Percentiles rank a stretch among this genome's conserved stretches.
phyloP scores from a whole-genome alignment of 2,329 filamentous ascomycete species.

The Paracoccidioides brasiliensis region DNA sequence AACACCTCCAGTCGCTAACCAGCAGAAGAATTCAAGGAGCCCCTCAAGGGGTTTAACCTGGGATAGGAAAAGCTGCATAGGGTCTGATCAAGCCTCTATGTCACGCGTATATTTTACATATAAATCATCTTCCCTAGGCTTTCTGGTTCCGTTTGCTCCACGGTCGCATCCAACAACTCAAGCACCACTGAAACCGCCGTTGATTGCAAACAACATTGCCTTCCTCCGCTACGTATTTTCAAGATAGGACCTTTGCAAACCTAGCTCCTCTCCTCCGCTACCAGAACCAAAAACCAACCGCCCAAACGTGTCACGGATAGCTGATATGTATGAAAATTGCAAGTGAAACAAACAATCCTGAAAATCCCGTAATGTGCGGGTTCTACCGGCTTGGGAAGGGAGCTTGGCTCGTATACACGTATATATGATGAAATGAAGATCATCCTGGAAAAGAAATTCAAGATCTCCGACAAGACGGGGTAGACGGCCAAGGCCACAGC shows the following conservation, averaged over 20 bases:
- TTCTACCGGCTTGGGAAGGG: conserved; percentile 58
- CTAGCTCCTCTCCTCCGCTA: no score
- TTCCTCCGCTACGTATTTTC: conserved; percentile 51
- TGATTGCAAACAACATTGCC: conserved; percentile 55
- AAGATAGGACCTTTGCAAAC: conserved; percentile 25
- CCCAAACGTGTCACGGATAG: no score
- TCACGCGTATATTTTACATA: no score
- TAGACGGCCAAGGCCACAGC: conserved; percentile 44
- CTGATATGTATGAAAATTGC: background rate
- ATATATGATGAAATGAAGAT: conserved; percentile 65
- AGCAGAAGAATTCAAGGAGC: no score
- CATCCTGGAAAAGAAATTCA: conserved; percentile 54
- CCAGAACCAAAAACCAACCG: no score
- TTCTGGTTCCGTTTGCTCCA: no score
- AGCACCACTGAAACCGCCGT: conserved; percentile 47
- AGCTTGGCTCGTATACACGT: conserved; percentile 53
- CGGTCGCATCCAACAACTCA: conserved; percentile 45
- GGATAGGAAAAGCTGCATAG: no score
- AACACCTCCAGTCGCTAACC: no score
- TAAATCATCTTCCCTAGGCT: no score
- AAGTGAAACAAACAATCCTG: conserved; percentile 42
- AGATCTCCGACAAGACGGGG: conserved; percentile 51
- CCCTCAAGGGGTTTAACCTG: no score
- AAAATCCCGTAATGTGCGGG: conserved; percentile 49
- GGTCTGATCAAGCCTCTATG: no score